Base-by-base conservation (phyloP, 139 green algal species). In the Tetradesmus obliquus region DNA sequence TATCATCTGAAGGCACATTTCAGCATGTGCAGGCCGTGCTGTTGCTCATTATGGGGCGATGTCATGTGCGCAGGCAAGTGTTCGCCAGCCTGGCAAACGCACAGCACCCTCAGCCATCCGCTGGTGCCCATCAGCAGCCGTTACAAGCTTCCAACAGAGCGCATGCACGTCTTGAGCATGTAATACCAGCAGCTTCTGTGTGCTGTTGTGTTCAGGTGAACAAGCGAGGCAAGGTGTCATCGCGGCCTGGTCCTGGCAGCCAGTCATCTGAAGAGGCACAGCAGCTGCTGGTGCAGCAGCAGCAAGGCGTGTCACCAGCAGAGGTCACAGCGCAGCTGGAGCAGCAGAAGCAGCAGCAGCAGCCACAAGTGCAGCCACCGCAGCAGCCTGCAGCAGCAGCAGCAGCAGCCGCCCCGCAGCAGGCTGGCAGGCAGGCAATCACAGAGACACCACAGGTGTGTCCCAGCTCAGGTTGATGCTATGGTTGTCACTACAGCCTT, bases 381-480 rank as follows among this genome's bases (percentile, higher is more conserved):
- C 87, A 79, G 22, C 76, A 79, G 74, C n/a, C 72, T 87, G 88
- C 88, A 91, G 55, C 88, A 86, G 88, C 88, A 79, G 76, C 55
- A 86, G 88, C 88, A 91, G 71, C 87, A 90, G 69, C 66, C 55
- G 17, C 13, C 17, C 86, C 53, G 62, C 55, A 24, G 20, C 79
- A 55, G 15, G 82, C 22, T 9, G 7, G 17, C 54, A 66, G 54
- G 72, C n/a, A 4, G 57, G 51, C 62, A 22, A 84, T 79, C 8
- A 74, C 74, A 79, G 87, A 91, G n/a, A 91, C 87, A 60, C 87
- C 87, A 1, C 87, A 91, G 87, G 87, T 91, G 19, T 24, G 72
- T n/a, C 3, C 53, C 24, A 15, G 76, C n/a, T 55, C 24, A 51
- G 2, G 66, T 19, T 24, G n/a, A 22, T 45, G 32, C 32, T 45